phyloP scores from a whole-genome alignment of 495 filamentous ascomycete genomes.

The Hypoxylon lenormandii region DNA sequence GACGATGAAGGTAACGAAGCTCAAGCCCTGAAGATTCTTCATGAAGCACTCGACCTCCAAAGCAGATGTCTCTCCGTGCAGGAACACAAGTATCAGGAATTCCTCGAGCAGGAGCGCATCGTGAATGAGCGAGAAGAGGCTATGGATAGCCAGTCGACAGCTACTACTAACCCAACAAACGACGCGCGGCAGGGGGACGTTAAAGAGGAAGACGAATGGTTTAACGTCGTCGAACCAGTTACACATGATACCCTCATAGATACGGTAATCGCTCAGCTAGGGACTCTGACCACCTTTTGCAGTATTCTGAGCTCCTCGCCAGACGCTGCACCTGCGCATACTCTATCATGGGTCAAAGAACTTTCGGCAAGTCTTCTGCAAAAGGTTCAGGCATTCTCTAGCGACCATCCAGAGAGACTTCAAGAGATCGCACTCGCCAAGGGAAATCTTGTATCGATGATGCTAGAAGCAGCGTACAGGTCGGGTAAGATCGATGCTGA shows the following conservation, averaged over 20 bases:
- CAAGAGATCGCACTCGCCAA: conserved; percentile 67
- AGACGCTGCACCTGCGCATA: conserved; percentile 36
- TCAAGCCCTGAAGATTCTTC: conserved; percentile 55
- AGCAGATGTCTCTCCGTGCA: conserved; percentile 71
- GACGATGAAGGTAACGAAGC: conserved; percentile 56
- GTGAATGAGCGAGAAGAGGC: conserved; percentile 19
- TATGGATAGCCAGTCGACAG: background rate
- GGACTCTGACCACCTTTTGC: conserved; percentile 61
- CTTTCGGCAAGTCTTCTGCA: conserved; percentile 62
- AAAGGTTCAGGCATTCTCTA: conserved; percentile 61
- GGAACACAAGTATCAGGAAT: conserved; percentile 66
- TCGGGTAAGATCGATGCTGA: conserved; percentile 60
- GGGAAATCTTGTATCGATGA: conserved; percentile 63
- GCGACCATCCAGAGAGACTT: conserved; percentile 57
- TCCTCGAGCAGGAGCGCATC: conserved; percentile 53
- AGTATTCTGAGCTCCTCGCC: conserved; percentile 61
- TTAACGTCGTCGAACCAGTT: conserved; percentile 71
- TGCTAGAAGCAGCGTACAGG: conserved; percentile 67
- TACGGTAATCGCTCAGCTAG: conserved; percentile 70
- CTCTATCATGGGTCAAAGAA: conserved; percentile 67
- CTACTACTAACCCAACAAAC: background rate
- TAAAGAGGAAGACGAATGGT: conserved; percentile 68
- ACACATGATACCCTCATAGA: conserved; percentile 69
- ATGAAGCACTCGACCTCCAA: conserved; percentile 73
- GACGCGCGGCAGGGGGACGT: background rate